phyloP scores from a whole-genome alignment of 2,329 filamentous ascomycete species.

The Xylaria sp. region DNA sequence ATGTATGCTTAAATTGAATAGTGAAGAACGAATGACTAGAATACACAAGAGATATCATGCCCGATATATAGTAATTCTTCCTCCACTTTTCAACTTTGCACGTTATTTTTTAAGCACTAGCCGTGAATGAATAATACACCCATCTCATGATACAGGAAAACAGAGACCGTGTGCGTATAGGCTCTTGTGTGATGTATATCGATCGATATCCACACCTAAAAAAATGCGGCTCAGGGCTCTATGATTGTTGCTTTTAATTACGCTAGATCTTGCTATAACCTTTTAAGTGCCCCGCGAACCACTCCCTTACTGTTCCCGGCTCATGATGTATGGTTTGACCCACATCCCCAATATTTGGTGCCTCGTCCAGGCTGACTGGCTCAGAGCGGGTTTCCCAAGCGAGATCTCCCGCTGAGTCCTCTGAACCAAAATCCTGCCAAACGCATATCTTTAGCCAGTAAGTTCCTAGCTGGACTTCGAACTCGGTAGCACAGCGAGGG shows the following conservation, averaged over 20 bases:
- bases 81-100: constrained; percentile 31
- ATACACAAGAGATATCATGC: no score
- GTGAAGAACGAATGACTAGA: no score
- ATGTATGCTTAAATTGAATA: no score
- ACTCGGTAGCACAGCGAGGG: constrained; percentile 1
- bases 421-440: not conserved
- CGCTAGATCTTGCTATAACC: not conserved
- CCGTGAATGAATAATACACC: not conserved
- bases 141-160: not conserved
- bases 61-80: no score
- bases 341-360: not conserved
- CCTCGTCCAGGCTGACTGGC: constrained; percentile 2
- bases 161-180: constrained; percentile 1
- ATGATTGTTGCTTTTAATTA: constrained; percentile 5
- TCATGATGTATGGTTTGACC: constrained; percentile 4
- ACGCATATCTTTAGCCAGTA: not conserved
- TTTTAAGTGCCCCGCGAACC: not conserved
- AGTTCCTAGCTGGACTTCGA: constrained; percentile 2
- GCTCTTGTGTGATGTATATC: not conserved
- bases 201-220: not conserved
- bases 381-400: constrained; percentile 1
- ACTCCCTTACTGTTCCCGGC: not conserved
- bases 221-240: constrained; percentile 2
- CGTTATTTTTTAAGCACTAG: not conserved
- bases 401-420: not conserved